Percentiles rank a stretch among this genome's conserved stretches.
phyloP scores from a whole-genome alignment of 2,329 filamentous ascomycete genomes.

The Cephalotrichum gorgonifer region DNA sequence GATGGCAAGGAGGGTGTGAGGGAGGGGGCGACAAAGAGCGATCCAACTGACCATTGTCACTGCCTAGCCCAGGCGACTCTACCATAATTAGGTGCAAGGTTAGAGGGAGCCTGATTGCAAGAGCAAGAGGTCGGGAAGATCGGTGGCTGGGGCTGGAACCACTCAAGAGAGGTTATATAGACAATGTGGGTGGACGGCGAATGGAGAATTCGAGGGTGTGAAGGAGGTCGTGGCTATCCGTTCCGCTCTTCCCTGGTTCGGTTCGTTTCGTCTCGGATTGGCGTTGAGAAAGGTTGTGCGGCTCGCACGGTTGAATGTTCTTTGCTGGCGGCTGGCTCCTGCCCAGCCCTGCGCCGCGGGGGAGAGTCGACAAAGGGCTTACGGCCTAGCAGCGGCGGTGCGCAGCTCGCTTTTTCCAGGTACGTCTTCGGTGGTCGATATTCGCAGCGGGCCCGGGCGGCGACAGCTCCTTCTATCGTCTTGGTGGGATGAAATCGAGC shows the following conservation, averaged over 20 bases:
- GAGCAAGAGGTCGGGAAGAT: neutral
- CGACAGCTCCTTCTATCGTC: no score
- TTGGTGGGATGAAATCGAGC: no score
- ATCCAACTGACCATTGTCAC: slow-evolving; percentile 2
- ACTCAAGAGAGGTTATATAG: neutral
- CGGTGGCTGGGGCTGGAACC: neutral
- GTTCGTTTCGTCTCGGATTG: no score
- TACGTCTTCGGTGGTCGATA: no score
- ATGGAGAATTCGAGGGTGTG: neutral
- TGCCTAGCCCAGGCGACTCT: neutral
- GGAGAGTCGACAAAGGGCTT: neutral
- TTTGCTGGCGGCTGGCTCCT: neutral
- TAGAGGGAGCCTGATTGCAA: neutral
- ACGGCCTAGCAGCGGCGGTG: no score
- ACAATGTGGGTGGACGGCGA: neutral
- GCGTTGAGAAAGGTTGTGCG: no score
- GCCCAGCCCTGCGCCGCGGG: no score
- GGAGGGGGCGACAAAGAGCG: neutral
- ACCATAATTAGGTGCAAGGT: slow-evolving; percentile 4
- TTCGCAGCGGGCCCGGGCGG: no score
- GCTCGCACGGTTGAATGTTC: neutral
- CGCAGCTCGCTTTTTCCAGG: no score
- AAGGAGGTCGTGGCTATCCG: neutral
- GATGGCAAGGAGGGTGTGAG: neutral
- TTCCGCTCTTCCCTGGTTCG: neutral